Conservation (phyloP, 345 rosid species). For the Brassica carinata region DNA sequence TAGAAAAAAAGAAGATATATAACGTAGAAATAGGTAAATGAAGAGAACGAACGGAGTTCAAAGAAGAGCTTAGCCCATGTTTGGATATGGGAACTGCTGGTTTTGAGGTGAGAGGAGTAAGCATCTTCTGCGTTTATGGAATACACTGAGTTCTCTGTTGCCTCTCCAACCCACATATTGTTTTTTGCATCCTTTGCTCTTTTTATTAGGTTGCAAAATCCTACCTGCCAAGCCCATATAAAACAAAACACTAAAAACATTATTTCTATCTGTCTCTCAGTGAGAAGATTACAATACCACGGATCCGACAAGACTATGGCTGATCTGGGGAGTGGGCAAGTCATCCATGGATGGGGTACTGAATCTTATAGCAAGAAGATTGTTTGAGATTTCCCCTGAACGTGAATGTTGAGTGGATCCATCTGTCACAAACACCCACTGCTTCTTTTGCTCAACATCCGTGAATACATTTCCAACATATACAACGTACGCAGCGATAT, state of each 20-base stretch:
- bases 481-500: conserved; percentile 69
- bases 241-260: neutral
- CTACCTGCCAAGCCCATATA: conserved; percentile 58
- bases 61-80: conserved; percentile 66
- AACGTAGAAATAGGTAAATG: conserved; percentile 10
- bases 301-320: conserved; percentile 78
- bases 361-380: conserved; percentile 85
- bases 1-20: neutral
- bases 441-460: conserved; percentile 63
- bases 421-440: conserved; percentile 92
- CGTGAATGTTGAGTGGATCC: conserved; percentile 47
- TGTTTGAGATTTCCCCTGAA: conserved; percentile 53
- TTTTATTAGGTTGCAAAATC: conserved; percentile 81
- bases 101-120: conserved; percentile 64
- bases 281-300: conserved; percentile 52
- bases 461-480: conserved; percentile 71
- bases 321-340: conserved; percentile 52
- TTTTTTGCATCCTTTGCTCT: conserved; percentile 70
- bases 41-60: conserved; percentile 46
- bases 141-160: conserved; percentile 79
- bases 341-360: conserved; percentile 55
- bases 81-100: conserved; percentile 50
- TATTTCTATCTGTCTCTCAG: neutral
- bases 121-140: conserved; percentile 50
- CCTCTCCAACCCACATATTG: conserved; percentile 82